phyloP scores from a whole-genome alignment of 169 alveolate species.

The Perkinsus olseni region DNA sequence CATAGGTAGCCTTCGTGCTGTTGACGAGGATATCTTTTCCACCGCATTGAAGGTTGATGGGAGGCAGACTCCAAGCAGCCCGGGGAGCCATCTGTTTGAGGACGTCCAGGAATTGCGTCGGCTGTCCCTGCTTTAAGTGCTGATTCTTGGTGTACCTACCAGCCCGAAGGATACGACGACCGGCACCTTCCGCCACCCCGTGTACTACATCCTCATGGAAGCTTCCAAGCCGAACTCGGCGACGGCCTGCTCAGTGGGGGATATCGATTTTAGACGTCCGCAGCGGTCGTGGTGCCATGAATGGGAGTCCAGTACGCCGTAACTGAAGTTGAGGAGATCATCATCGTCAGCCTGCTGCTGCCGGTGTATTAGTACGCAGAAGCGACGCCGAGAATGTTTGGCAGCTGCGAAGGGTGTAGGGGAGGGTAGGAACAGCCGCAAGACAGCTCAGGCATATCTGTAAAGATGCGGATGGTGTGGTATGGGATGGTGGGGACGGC shows the following conservation, averaged over 20 bases:
- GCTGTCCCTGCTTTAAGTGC: background rate
- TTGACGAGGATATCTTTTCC: background rate
- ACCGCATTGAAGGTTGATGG: background rate
- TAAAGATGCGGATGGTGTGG: background rate
- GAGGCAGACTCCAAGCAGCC: background rate
- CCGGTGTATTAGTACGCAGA: background rate
- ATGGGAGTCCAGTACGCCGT: background rate
- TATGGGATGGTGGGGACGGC: background rate
- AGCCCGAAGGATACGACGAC: too few species aligned
- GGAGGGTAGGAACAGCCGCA: background rate
- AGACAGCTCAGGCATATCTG: background rate
- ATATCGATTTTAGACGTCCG: background rate
- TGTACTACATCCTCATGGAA: background rate
- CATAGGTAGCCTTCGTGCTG: background rate
- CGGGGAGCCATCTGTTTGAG: background rate
- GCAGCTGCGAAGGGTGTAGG: background rate
- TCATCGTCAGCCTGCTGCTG: too few species aligned
- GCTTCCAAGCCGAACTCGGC: background rate
- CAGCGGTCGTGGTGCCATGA: background rate
- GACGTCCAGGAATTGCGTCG: background rate
- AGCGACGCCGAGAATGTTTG: background rate
- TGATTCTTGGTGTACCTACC: background rate
- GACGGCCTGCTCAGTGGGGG: background rate
- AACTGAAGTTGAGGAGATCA: background rate
- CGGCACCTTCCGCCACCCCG: too few species aligned